These are phyloP conservation scores for Colletotrichum nymphaeae DNA, from an alignment of 2,329 filamentous ascomycete species.

Conservation along the genomic window DNA sequence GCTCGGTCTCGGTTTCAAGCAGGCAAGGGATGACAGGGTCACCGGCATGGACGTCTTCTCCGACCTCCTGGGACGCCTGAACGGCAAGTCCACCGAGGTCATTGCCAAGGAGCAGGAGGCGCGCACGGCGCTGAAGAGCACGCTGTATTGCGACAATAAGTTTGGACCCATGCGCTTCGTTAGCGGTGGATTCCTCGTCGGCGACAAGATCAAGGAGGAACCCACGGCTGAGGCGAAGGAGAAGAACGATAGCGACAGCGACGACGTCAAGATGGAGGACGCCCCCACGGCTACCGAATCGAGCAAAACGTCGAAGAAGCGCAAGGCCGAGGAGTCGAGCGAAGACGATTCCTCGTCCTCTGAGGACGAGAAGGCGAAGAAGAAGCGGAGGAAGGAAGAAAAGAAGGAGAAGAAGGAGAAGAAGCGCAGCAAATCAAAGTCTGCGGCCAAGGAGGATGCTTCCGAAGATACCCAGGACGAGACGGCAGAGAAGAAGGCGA, in stretches of 20 bases:
- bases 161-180: slow-evolving; percentile 90
- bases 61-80: slow-evolving; percentile 86
- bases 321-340: slow-evolving; percentile 55
- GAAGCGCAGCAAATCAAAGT: slow-evolving; percentile 53
- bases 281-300: slow-evolving; percentile 41
- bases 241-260: slow-evolving; percentile 39
- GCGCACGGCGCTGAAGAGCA: slow-evolving; percentile 77
- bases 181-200: slow-evolving; percentile 78
- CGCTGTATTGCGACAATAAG: slow-evolving; percentile 78
- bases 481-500: slow-evolving; percentile 38
- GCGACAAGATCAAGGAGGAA: slow-evolving; percentile 64
- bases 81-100: slow-evolving; percentile 84
- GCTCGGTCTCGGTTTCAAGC: slow-evolving; percentile 86
- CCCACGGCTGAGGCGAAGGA: slow-evolving; percentile 45
- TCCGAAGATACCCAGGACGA: slow-evolving; percentile 41
- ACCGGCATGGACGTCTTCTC: slow-evolving; percentile 91
- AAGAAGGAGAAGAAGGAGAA: slow-evolving; percentile 53
- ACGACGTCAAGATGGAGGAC: slow-evolving; percentile 38
- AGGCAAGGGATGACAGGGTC: slow-evolving; percentile 78
- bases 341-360: slow-evolving; percentile 42
- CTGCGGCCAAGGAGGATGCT: slow-evolving; percentile 40
- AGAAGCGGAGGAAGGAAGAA: slow-evolving; percentile 51
- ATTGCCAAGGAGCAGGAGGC: slow-evolving; percentile 77
- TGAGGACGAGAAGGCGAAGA: slow-evolving; percentile 49
- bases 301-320: slow-evolving; percentile 62